phyloP scores from a whole-genome alignment of 78 protist species.

The Dictyostelium intermedium region DNA sequence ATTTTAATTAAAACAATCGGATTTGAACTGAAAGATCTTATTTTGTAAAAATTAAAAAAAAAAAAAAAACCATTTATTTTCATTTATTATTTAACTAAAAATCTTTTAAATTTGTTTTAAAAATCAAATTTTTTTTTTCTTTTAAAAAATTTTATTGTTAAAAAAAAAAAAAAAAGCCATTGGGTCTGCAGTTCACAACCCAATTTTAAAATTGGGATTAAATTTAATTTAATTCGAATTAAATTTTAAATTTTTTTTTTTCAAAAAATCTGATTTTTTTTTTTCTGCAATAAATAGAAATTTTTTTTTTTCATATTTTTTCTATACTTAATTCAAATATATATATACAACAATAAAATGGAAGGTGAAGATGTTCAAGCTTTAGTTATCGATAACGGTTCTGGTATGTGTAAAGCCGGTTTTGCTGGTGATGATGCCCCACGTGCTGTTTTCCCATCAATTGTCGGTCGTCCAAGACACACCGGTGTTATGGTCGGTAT shows the following conservation, averaged over 20 bases:
- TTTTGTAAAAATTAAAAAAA: too few species aligned
- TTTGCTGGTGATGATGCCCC: slow-evolving; percentile 95
- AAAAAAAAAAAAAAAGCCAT: not conserved
- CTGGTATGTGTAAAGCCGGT: slow-evolving; percentile 97
- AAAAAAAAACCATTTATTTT: too few species aligned
- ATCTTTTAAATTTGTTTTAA: not conserved
- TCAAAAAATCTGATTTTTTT: not conserved
- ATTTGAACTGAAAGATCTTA: too few species aligned
- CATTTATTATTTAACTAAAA: not conserved
- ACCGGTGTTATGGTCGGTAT: slow-evolving; percentile 90
- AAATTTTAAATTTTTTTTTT: not conserved
- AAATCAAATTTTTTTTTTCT: not conserved
- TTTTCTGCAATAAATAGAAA: not conserved
- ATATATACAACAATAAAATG: not conserved
- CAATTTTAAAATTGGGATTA: not conserved
- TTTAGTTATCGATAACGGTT: slow-evolving; percentile 93
- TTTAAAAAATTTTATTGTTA: not conserved
- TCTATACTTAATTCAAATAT: not conserved
- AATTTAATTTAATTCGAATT: not conserved
- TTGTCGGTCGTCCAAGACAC: slow-evolving; percentile 93
- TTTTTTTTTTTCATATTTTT: not conserved
- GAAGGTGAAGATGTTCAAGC: slow-evolving; percentile 38
- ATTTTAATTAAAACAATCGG: too few species aligned
- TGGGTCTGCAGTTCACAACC: not conserved
- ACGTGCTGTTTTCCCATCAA: slow-evolving; percentile 91